Evolutionary conservation across 2,329 filamentous ascomycete species (phyloP), one percentile per base, ranked within the genome.

Genomic region (Fusarium chuoi): DNA sequence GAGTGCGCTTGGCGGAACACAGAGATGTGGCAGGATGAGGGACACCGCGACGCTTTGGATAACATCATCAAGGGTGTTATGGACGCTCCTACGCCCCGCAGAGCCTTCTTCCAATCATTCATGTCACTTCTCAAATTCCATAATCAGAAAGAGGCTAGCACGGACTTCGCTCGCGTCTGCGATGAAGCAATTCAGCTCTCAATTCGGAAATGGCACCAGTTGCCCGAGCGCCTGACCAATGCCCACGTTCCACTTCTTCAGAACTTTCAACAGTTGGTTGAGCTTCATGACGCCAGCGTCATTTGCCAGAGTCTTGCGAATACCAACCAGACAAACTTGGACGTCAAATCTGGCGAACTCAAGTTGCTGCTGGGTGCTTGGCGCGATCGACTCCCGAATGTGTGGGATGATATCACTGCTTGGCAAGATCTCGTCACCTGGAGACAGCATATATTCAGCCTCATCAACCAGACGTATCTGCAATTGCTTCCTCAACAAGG

Each of bases 381-480:
- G 96, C 91, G 96, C 65, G 96, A 99, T 81, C 90, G 96, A 55
- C 85, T 99, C 59, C 96, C 96, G 4, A 99, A 99, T 79, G 93
- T 98, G 7, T 99, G 96, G 96, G 96, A 99, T 81, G 96, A 99
- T 81, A 99, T 99, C 82, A 98, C 97, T 74, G 94, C 96, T 44
- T 99, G 96, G 96, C 96, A 99, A 82, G 97, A 99, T 80, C 87
- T 99, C 45, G 96, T 99, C n/a, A 99, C 96, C 4, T 99, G 96
- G 96, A 91, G 96, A 76, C 97, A 99, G 81, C 96, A 99, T 82
- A 98, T 99, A 69, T 99, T 99, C 85, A 93, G 95, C 65, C 89
- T 99, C 30, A 98, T 99, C 84, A 99, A 99, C 81, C 91, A 90
- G 55, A 98, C 95, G 0, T 99, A 99, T 79, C 89, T 99, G 17